Base-by-base conservation (phyloP, 176 grass and related monocot species). In the Elymus sibiricus region DNA sequence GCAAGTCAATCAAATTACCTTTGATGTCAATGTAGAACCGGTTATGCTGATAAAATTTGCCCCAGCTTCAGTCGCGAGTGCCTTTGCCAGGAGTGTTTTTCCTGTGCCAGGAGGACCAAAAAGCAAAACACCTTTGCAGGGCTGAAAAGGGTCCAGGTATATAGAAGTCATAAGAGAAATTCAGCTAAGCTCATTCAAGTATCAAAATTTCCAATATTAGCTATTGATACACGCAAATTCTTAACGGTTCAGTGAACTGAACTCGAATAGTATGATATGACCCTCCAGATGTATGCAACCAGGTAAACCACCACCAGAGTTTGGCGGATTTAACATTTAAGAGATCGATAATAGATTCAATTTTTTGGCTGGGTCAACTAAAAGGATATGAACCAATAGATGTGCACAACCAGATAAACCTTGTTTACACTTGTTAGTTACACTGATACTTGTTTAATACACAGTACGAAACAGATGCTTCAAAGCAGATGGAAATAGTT, bases 11-110 rank as follows among this genome's bases (percentile, higher is more conserved):
- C 2, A 60, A 90, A 88, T 81, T 87, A 98, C 96, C 88, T 98
- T 98, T 79, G 96, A 98, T 71, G 96, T 98, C 19, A 98, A 88
- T 76, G 96, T 87, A 44, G 96, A 98, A 70, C 91, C 92, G 80
- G 93, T 95, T 84, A 98, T 89, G 79, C 90, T 95, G 78, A 98
- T 95, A 90, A 98, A 98, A 87, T 98, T 98, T 74, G 96, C 93
- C 74, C 93, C 96, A 86, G 96, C 89, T 95, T 98, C 96, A 60
- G 96, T 98, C 78, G 96, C 96, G 53, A 98, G 96, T 75, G 96
- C 96, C 88, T 98, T 98, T 71, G 96, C 96, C 74, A 98, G 81
- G 79, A 98, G 96, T 46, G 96, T 98, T 92, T 98, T 98, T 39
- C 96, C 93, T 27, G 96, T 98, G 82, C 96, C 93, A 78, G 93